Base-by-base conservation (phyloP, 192 early-diverging fungal genomes). In the Backusella morwellensis region DNA sequence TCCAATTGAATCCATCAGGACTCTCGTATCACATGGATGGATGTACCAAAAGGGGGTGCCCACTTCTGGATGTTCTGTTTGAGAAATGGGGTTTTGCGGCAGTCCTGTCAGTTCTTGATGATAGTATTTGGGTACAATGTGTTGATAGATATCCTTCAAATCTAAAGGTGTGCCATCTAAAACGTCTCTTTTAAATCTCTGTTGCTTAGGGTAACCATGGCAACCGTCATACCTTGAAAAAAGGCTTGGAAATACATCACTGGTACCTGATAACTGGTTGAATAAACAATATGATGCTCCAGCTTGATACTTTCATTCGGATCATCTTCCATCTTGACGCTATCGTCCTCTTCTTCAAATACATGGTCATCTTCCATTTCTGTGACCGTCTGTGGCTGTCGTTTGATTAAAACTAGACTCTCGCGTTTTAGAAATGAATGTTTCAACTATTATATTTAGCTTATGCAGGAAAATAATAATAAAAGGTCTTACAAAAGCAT, bases 11-110 rank as follows among this genome's bases (percentile, higher is more conserved):
- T 74, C 78, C 84, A 92, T 82, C 35, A 92, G 35, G 4, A 76
- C 35, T n/a, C 84, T 75, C 19, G 91, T 92, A 32, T 90, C 84
- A 75, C 91, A 92, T 12, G 91, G 91, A 76, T 92, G 91, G 67
- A 92, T 76, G 73, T 84, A 90, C 74, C 81, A 91, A 67, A 85
- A 90, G 0, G 91, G 91, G 0, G 82, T 54, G 11, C 80, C 79
- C 1, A 90, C 67, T 12, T 85, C 44, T 1, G 91, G 91, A 72
- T 92, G 91, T 35, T 92, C 91, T 79, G 86, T 67, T 35, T 71
- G 72, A 78, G 23, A 17, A 71, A 76, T 47, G n/a, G 26, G 32
- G 19, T 35, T 35, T 74, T 36, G 72, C 19, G 72, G n/a, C 34
- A 26, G 35, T 11, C 56, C 70, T 44, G 44, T 32, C 41, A 35